These are phyloP conservation scores for Aspergillus viridinutans DNA, from an alignment of 2,329 filamentous ascomycete species.

Conservation along the genomic window DNA sequence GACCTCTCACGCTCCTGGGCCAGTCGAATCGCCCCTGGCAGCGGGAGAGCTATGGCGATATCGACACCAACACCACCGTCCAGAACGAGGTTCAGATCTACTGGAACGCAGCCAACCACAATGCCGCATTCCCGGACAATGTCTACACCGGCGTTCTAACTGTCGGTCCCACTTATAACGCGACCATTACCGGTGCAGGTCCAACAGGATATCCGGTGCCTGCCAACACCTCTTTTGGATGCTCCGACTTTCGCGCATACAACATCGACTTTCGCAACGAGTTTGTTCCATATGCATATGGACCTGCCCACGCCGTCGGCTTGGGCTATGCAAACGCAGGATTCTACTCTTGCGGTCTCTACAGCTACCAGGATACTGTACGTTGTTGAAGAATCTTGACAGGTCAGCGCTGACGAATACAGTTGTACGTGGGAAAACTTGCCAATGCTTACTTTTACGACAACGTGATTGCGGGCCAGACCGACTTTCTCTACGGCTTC, in stretches of 20 bases:
- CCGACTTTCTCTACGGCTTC: conserved; percentile 66
- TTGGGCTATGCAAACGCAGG: conserved; percentile 61
- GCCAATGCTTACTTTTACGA: conserved; percentile 63
- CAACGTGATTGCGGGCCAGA: conserved; percentile 59
- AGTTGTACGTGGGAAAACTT: conserved; percentile 61
- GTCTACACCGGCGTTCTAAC: conserved; percentile 50
- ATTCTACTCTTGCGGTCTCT: conserved; percentile 64
- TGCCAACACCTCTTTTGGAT: conserved; percentile 59
- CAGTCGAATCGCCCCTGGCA: conserved; percentile 35
- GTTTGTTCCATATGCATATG: conserved; percentile 46
- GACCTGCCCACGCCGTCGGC: conserved; percentile 62
- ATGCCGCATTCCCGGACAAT: conserved; percentile 50
- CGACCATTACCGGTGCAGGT: background rate
- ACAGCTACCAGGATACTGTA: conserved; percentile 64
- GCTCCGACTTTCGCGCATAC: conserved; percentile 60
- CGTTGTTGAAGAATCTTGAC: too few species aligned
- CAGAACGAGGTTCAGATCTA: conserved; percentile 54
- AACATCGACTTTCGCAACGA: conserved; percentile 64
- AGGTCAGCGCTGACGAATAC: background rate
- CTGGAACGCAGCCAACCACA: conserved; percentile 54
- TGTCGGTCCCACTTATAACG: background rate
- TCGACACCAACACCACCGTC: conserved; percentile 42
- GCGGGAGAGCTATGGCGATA: conserved; percentile 6
- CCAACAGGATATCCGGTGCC: conserved; percentile 60
- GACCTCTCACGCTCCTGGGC: conserved; percentile 59